Evolutionary conservation across 2,329 filamentous ascomycete genomes (phyloP), one percentile per base, ranked within the genome.

Genomic region (Aspergillus ibericus): DNA sequence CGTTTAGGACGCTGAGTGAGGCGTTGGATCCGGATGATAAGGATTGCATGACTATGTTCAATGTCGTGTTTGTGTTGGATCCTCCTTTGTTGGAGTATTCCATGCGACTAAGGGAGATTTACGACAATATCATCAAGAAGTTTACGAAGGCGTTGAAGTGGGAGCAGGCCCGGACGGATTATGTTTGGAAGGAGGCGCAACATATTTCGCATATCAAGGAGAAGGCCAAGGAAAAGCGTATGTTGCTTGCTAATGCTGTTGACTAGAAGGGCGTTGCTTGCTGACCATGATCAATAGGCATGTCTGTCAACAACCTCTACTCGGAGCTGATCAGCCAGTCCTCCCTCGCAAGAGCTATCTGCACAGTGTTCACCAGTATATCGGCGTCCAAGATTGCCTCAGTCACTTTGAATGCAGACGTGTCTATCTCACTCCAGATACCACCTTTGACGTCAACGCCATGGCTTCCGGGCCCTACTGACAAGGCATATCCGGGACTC

Each of bases 21-120:
- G 58, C 63, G 5, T 42, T 67, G 40, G 72, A 76, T 51, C 58
- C 61, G 0, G 68, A 72, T 48, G 79, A 81, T 52, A 82, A 80
- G 59, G 78, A 84, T 59, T 85, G 85, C 48, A 93, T 98, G 90
- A 92, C 88, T 62, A 98, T 98, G 93, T 99, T 99, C 77, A 96
- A 97, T 73, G 85, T 97, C 10, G 92, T 98, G 22, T 98, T 98
- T 73, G 90, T 96, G 52, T 80, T 97, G 63, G 89, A 91, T 65
- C 90, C 92, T 3, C 88, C 88, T 51, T 86, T 88, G 53, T 81
- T 93, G 57, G 90, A 96, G 70, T 87, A 89, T 64, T 89, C 90
- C 57, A 82, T 80, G 69, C 80, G 85, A 12, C 80, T 96, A 47
- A 85, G 89, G 44, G 90, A 96, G 63, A 88, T 97, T 71, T 96